These are phyloP conservation scores for Candida saitoana DNA, from an alignment of 805 yeast species.

Conservation along the genomic window DNA sequence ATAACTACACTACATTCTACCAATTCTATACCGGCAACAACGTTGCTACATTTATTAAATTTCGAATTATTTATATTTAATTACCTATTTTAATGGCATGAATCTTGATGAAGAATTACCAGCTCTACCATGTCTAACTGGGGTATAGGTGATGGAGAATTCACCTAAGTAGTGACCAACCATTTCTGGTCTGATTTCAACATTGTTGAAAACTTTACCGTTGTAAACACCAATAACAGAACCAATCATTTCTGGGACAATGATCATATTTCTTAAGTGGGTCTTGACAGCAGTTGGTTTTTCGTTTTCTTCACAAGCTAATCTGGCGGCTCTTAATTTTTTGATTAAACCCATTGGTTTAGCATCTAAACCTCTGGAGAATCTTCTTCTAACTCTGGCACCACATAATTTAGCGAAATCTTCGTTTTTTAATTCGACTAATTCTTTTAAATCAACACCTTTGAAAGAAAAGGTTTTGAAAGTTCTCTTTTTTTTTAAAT, in stretches of 20 bases:
- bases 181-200: conserved; percentile 99
- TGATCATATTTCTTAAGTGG: conserved; percentile 97
- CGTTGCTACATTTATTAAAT: no score
- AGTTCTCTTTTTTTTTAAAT: conserved; percentile 71
- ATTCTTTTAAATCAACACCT: conserved; percentile 95
- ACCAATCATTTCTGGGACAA: conserved; percentile 99
- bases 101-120: conserved; percentile 79
- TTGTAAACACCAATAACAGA: conserved; percentile 98
- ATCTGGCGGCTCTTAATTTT: conserved; percentile 96
- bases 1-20: no score
- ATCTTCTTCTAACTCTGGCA: conserved; percentile 99
- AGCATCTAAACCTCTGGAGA: conserved; percentile 93
- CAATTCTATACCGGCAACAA: no score
- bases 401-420: conserved; percentile 95
- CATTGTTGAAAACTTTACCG: conserved; percentile 99
- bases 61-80: neutral
- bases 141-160: conserved; percentile 99
- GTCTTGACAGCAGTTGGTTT: conserved; percentile 98
- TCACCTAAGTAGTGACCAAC: conserved; percentile 99
- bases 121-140: conserved; percentile 99
- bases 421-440: conserved; percentile 91
- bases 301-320: conserved; percentile 84
- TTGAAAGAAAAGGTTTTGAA: conserved; percentile 97
- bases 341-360: conserved; percentile 94
- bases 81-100: conserved; percentile 56